Evolutionary conservation across 2,329 filamentous ascomycete species (phyloP).

Genomic region (Alternaria longipes): DNA sequence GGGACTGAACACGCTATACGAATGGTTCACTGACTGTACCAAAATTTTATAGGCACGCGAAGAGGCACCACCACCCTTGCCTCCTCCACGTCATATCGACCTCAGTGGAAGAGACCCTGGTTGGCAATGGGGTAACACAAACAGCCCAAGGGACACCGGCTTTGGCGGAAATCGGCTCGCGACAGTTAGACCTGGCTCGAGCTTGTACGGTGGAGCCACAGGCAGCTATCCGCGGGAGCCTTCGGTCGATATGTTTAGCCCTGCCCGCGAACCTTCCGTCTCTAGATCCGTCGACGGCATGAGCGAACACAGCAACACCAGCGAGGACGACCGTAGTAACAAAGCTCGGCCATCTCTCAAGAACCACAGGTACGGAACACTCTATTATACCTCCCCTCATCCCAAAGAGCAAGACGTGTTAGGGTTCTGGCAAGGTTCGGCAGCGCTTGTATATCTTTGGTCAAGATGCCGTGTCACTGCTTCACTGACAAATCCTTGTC

Average conservation of each 20-base stretch:
- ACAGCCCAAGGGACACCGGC: slow-evolving; percentile 59
- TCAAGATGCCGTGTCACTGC: neutral
- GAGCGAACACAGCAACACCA: slow-evolving; percentile 44
- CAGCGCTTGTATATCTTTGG: neutral
- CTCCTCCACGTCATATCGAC: slow-evolving; percentile 68
- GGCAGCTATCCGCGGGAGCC: slow-evolving; percentile 36
- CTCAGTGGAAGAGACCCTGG: slow-evolving; percentile 68
- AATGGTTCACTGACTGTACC: slow-evolving; percentile 9
- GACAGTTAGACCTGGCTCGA: slow-evolving; percentile 59
- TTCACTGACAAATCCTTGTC: neutral
- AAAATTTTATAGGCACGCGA: slow-evolving; percentile 52
- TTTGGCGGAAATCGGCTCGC: slow-evolving; percentile 57
- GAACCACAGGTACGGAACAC: slow-evolving; percentile 54
- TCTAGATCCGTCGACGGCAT: slow-evolving; percentile 49
- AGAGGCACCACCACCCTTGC: slow-evolving; percentile 69
- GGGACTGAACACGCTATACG: neutral
- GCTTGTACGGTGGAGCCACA: slow-evolving; percentile 52
- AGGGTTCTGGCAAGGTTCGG: neutral
- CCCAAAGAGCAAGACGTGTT: neutral
- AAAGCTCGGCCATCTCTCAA: slow-evolving; percentile 48
- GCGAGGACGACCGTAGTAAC: slow-evolving; percentile 50
- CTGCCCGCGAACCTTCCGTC: slow-evolving; percentile 53
- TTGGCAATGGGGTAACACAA: slow-evolving; percentile 71
- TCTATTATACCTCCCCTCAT: neutral
- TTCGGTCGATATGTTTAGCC: slow-evolving; percentile 41